These are phyloP conservation scores for Phytophthora pini DNA, from an alignment of 352 stramenopile species.

Conservation along the genomic window DNA sequence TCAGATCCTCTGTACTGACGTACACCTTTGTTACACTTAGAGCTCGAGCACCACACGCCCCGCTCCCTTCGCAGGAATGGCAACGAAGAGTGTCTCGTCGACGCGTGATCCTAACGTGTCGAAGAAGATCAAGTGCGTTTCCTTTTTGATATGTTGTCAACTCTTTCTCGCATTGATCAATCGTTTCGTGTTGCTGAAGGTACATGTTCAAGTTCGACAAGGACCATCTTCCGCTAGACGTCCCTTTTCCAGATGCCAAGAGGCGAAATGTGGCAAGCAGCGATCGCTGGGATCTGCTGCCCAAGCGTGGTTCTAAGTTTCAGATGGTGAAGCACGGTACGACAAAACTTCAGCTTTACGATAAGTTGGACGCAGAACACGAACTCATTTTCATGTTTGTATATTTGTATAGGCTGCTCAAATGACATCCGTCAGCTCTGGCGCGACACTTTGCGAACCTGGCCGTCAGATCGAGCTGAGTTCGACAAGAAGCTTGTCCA, in stretches of 20 bases:
- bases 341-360: not conserved
- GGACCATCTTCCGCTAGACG: conserved; percentile 79
- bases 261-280: conserved; percentile 62
- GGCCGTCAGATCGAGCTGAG: conserved; percentile 74
- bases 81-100: conserved; percentile 81
- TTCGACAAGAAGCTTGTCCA: conserved; percentile 86
- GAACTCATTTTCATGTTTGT: too few species aligned
- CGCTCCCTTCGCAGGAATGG: conserved; percentile 70
- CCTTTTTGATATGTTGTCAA: not conserved
- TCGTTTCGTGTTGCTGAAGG: conserved; percentile 21
- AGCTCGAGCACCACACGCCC: conserved; percentile 72
- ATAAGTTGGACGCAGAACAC: too few species aligned
- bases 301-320: conserved; percentile 77
- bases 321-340: conserved; percentile 81
- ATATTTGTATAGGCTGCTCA: conserved; percentile 57
- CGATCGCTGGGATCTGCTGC: conserved; percentile 78
- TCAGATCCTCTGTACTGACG: not conserved
- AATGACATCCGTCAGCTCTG: conserved; percentile 89
- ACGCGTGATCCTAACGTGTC: conserved; percentile 80
- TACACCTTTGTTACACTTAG: conserved; percentile 10
- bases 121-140: conserved; percentile 76
- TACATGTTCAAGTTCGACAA: conserved; percentile 90
- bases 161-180: conserved; percentile 1
- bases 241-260: conserved; percentile 78
- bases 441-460: conserved; percentile 76